These are phyloP conservation scores for Sporobolomyces pararoseus DNA, from an alignment of 768 basidiomycete genomes.

Conservation along the genomic window DNA sequence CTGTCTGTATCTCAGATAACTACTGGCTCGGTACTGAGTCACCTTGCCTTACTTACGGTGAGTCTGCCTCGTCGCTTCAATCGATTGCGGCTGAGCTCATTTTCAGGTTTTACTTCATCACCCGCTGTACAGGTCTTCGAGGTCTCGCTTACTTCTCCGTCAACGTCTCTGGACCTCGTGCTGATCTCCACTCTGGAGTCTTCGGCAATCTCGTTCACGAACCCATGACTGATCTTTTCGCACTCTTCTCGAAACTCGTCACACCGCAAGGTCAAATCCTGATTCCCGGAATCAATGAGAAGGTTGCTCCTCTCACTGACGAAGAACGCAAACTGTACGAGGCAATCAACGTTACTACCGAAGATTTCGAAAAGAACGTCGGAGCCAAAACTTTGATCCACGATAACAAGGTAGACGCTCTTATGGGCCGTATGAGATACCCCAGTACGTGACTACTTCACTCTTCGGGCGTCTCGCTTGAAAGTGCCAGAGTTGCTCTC, in stretches of 20 bases:
- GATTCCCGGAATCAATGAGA: constrained; percentile 78
- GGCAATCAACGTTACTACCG: constrained; percentile 62
- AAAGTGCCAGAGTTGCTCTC: neutral
- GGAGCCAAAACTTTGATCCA: constrained; percentile 73
- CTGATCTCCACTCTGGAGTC: constrained; percentile 85
- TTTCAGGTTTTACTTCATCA: no score
- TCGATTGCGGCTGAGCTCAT: no score
- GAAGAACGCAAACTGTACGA: constrained; percentile 72
- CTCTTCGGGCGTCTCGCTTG: neutral
- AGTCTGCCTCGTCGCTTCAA: no score
- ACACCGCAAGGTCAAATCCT: constrained; percentile 73
- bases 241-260: constrained; percentile 79
- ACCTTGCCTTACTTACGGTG: constrained; percentile 47
- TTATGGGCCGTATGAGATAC: constrained; percentile 89
- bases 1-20: constrained; percentile 88
- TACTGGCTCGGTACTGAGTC: constrained; percentile 65
- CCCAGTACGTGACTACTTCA: constrained; percentile 20
- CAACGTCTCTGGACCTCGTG: constrained; percentile 72
- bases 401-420: constrained; percentile 66
- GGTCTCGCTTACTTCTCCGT: constrained; percentile 66
- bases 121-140: constrained; percentile 8
- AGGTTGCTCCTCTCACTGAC: constrained; percentile 64
- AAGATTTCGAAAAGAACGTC: constrained; percentile 69
- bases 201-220: constrained; percentile 74
- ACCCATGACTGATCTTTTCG: constrained; percentile 90